phyloP scores from a whole-genome alignment of 2,329 filamentous ascomycete species.

The Hyphodiscus sp. region DNA sequence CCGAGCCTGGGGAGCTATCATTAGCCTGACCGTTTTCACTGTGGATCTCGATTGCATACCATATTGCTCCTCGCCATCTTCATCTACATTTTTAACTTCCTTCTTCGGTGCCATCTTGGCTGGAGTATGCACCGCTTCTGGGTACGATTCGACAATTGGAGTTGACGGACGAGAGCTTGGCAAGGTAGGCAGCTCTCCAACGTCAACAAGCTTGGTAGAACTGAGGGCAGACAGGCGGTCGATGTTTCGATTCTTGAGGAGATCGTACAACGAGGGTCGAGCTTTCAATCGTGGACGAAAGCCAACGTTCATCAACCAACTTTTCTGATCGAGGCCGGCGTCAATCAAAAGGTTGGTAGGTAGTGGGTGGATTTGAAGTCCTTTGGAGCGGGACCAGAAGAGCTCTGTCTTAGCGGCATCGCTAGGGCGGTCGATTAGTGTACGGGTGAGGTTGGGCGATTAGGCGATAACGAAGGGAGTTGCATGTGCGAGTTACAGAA shows the following conservation, averaged over 20 bases:
- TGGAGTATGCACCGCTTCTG: constrained; percentile 18
- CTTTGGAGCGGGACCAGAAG: neutral
- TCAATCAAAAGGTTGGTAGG: neutral
- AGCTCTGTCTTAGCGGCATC: neutral
- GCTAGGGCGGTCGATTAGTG: neutral
- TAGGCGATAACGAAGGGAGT: too few species aligned
- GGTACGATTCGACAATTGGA: constrained; percentile 16
- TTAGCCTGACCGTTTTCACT: constrained; percentile 18
- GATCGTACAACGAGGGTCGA: constrained; percentile 56
- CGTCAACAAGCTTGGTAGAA: constrained; percentile 19
- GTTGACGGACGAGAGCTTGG: constrained; percentile 32
- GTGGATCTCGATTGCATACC: constrained; percentile 35
- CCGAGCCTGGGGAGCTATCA: constrained; percentile 38
- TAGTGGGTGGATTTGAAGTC: neutral
- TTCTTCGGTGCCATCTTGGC: constrained; percentile 33
- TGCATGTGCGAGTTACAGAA: neutral
- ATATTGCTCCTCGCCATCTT: constrained; percentile 46
- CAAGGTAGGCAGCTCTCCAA: constrained; percentile 37
- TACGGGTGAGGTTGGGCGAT: neutral
- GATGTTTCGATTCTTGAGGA: constrained; percentile 46
- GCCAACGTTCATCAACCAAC: constrained; percentile 28
- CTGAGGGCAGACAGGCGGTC: constrained; percentile 32
- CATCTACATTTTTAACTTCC: constrained; percentile 33
- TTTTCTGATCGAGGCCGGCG: neutral
- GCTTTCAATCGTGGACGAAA: constrained; percentile 48